Evolutionary conservation across 345 rosid genomes (phyloP), one percentile per base, ranked within the genome.

Genomic region (Brassica juncea): DNA sequence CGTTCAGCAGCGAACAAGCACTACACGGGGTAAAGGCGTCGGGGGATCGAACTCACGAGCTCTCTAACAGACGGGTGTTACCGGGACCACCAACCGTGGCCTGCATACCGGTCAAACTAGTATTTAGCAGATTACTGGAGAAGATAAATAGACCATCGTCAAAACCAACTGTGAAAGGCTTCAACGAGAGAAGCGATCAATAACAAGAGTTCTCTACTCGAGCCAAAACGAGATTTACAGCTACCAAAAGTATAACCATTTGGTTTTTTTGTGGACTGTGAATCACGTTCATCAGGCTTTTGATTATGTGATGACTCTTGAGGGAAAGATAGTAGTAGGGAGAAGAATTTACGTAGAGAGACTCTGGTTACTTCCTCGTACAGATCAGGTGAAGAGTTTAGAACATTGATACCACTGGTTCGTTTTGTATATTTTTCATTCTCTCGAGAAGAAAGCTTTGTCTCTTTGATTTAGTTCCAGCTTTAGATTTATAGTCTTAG

Each of bases 111-210:
- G 92, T 93, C 60, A 96, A 92, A 81, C 88, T 96, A 84, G 97
- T 89, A 27, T 96, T 87, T 83, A 93, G 98, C 82, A 88, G 99
- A 89, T 86, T 96, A 85, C 97, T 93, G 15, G 99, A 93, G 93
- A 96, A 96, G 88, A 96, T 96, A 80, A 93, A 96, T 77, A 91
- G 97, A 82, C 97, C 94, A 7, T 92, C 97, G 30, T 89, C 93
- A 74, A 88, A 85, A 80, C 86, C 87, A 71, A 83, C 82, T 16
- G 63, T 73, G 72, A 85, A 90, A 85, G 70, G 69, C 84, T 71
- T 80, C 62, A 81, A 84, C 75, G 88, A 80, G 79, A 79, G 84
- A 30, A 76, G 84, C 75, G 81, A 81, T 80, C 68, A 72, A 8
- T 84, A 80, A 31, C 87, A 86, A 84, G 59, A 54, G 66, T 2